Conservation (phyloP, 2,329 filamentous ascomycete genomes). For the Pseudogymnoascus sp. region DNA sequence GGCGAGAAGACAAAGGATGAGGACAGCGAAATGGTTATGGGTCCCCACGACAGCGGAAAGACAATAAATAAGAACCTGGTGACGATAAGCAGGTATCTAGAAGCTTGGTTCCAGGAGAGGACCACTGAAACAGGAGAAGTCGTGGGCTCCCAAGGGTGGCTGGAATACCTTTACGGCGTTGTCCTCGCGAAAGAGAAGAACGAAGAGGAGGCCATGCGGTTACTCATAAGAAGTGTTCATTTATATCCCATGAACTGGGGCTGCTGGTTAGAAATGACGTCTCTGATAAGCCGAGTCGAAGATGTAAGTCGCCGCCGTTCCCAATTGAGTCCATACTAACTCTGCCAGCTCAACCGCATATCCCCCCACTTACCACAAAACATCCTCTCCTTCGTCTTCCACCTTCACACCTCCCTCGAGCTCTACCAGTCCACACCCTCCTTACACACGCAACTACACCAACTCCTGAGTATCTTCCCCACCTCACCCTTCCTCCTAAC, state of each 20-base stretch:
- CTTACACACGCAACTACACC: conserved; percentile 66
- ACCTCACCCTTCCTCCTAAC: conserved; percentile 83
- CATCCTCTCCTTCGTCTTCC: conserved; percentile 89
- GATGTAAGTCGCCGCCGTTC: conserved; percentile 50
- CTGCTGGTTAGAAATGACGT: conserved; percentile 87
- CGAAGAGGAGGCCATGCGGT: conserved; percentile 74
- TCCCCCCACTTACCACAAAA: conserved; percentile 73
- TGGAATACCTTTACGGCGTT: conserved; percentile 89
- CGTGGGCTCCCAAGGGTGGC: conserved; percentile 74
- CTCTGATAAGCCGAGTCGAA: conserved; percentile 70
- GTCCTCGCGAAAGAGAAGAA: conserved; percentile 87
- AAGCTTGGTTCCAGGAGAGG: conserved; percentile 71
- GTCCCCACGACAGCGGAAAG: conserved; percentile 79
- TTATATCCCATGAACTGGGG: conserved; percentile 95
- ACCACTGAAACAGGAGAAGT: conserved; percentile 50
- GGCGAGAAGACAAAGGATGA: conserved; percentile 96
- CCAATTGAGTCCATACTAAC: conserved; percentile 23
- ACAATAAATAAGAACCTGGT: conserved; percentile 80
- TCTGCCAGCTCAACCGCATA: conserved; percentile 59
- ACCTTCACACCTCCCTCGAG: conserved; percentile 83
- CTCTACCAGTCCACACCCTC: conserved; percentile 78
- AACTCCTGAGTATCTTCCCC: conserved; percentile 79
- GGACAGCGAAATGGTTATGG: conserved; percentile 94
- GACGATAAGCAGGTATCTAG: conserved; percentile 65
- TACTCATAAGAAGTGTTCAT: conserved; percentile 82